Evolutionary conservation across 805 yeast genomes (phyloP), one percentile per base, ranked within the genome.

Genomic region (Kluyveromyces lactis): DNA sequence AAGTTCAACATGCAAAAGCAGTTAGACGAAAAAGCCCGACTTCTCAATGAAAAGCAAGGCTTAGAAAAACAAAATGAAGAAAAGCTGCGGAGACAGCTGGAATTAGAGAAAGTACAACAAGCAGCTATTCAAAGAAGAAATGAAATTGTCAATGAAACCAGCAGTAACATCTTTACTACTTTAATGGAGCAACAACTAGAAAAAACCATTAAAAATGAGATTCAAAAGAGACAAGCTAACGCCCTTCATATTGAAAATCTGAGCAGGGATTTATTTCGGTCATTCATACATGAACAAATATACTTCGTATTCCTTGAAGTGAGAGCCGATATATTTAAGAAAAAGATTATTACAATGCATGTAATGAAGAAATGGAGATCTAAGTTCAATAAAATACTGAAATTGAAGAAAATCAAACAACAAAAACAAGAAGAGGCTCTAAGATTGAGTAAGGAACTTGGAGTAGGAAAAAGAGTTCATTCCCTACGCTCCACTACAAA

Each of bases 231-330:
- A 30, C 15, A 37, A 9, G 3, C 44, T 52, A 18, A 21, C 49
- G 4, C n/a, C 3, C 5, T 26, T 5, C 21, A 34, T 18, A 34
- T 17, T 11, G 19, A 34, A 24, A 18, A 16, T n/a, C 58, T 80
- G n/a, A 52, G 79, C 1, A 50, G 56, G 1, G 83, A 77, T 30
- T 53, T 84, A 1, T 81, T 64, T 45, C 51, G 57, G 13, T 84
- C 89, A 0, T 79, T 83, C 48, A 51, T 84, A 31, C 68, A 72
- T 32, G 89, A 82, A 46, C 64, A 72, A 28, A 52, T 74, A 0
- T 75, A 68, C 49, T 56, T 71, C 28, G 55, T 62, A 3, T 57
- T 65, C 0, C 50, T 71, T 31, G 71, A 71, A 21, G 53, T 64
- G 2, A 57, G 61, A 33, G 82, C 92, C 0, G 69, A 64, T n/a